A percentile compares a stretch with the other conserved stretches of the same genome.
Evolutionary conservation across 176 grass and related monocot genomes (phyloP).

Genomic region (Rhynchospora pubera): DNA sequence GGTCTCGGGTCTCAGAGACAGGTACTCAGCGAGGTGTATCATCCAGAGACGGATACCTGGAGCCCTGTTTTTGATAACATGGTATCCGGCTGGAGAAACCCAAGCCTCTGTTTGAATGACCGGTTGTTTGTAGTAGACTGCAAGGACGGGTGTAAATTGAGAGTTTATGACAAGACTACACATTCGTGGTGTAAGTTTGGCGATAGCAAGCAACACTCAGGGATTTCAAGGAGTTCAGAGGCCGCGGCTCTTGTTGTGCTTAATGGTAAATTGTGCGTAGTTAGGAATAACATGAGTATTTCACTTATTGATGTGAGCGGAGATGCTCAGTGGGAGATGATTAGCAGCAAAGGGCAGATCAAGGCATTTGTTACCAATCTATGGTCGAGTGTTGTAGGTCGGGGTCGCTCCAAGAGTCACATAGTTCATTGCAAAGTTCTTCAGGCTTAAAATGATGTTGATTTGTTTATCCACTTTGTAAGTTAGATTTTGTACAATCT

Average conservation of each 20-base stretch:
- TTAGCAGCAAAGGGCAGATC: constrained; percentile 37
- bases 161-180: constrained; percentile 36
- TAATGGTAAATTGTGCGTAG: constrained; percentile 47
- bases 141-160: constrained; percentile 64
- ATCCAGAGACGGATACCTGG: constrained; percentile 39
- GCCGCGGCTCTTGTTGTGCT: constrained; percentile 53
- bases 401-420: constrained; percentile 32
- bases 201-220: constrained; percentile 48
- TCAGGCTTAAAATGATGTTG: constrained; percentile 33
- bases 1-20: constrained; percentile 41
- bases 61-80: constrained; percentile 42
- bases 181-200: constrained; percentile 36
- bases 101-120: constrained; percentile 43
- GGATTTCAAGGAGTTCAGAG: constrained; percentile 52
- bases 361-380: constrained; percentile 54
- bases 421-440: constrained; percentile 83
- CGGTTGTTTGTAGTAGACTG: constrained; percentile 58
- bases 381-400: constrained; percentile 39
- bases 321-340: constrained; percentile 39
- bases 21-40: constrained; percentile 59
- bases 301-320: constrained; percentile 42
- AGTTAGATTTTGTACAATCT: background rate
- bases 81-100: constrained; percentile 65
- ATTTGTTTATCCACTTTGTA: background rate
- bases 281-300: constrained; percentile 79